A percentile compares a stretch with the other conserved stretches of the same genome.
phyloP scores from a whole-genome alignment of 306 rosid genomes.

The Amphicarpaea edgeworthii region DNA sequence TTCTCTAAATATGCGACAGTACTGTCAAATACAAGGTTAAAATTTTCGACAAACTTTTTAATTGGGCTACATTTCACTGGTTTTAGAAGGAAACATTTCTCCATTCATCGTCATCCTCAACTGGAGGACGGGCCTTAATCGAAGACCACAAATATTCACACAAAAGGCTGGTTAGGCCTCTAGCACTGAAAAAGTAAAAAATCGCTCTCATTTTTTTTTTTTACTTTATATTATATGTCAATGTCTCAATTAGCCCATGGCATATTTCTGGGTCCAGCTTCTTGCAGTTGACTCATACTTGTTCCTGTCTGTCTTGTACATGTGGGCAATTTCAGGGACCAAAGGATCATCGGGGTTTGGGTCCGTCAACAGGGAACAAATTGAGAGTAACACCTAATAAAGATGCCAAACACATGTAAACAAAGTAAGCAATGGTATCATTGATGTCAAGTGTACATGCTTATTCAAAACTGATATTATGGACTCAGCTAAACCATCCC shows the following conservation, averaged over 20 bases:
- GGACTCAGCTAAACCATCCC: not conserved
- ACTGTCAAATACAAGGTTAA: not conserved
- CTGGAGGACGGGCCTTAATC: slow-evolving; percentile 37
- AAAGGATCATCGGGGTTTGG: slow-evolving; percentile 79
- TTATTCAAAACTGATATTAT: not conserved
- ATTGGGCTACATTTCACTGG: slow-evolving; percentile 42
- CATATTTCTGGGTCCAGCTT: slow-evolving; percentile 86
- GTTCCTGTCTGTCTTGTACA: slow-evolving; percentile 84
- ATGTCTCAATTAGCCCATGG: slow-evolving; percentile 63
- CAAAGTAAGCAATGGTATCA: not conserved
- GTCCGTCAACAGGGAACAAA: slow-evolving; percentile 76
- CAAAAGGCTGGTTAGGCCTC: slow-evolving; percentile 47
- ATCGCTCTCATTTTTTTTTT: too few relatives aligned
- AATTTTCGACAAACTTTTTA: slow-evolving; percentile 20
- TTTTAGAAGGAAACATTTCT: slow-evolving; percentile 40
- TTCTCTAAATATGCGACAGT: not conserved
- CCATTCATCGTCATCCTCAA: slow-evolving; percentile 42
- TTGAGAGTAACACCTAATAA: slow-evolving; percentile 76
- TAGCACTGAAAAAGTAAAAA: slow-evolving; percentile 16
- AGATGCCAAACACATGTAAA: not conserved
- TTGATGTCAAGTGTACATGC: not conserved
- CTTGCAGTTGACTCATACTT: slow-evolving; percentile 82
- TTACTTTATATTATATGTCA: slow-evolving; percentile 30
- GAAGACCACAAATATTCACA: slow-evolving; percentile 49
- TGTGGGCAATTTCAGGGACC: slow-evolving; percentile 84